phyloP scores from a whole-genome alignment of 31 red algal species.

The Bonnemaisonia californica region DNA sequence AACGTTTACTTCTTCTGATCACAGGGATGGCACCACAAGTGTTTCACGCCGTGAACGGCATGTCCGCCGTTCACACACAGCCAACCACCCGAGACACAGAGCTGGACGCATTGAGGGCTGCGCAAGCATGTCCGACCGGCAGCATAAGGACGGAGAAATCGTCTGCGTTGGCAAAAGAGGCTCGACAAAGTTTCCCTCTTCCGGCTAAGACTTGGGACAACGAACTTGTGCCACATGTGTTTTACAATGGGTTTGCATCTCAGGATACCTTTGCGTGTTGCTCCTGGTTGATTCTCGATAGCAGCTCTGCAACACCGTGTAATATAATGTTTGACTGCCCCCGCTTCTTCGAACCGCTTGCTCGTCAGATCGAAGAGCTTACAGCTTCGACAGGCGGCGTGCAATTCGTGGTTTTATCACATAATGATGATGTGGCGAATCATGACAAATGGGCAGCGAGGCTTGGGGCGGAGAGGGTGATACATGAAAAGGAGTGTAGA shows the following conservation, averaged over 20 bases:
- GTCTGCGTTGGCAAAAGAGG: conserved; percentile 4
- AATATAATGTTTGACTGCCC: conserved; percentile 87
- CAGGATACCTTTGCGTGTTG: conserved; percentile 79
- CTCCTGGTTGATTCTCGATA: conserved; percentile 62
- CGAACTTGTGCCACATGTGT: conserved; percentile 45
- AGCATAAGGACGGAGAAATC: conserved; percentile 71
- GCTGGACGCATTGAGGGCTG: conserved; percentile 55
- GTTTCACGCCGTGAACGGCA: conserved; percentile 42
- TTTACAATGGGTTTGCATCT: conserved; percentile 83
- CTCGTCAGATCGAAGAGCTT: conserved; percentile 57
- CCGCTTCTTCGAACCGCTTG: conserved; percentile 76
- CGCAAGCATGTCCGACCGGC: conserved; percentile 79
- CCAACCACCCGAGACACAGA: conserved; percentile 41
- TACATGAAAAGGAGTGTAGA: conserved; percentile 81
- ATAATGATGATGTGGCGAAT: conserved; percentile 87
- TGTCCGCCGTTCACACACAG: conserved; percentile 79
- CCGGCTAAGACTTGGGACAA: conserved; percentile 36
- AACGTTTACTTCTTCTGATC: background rate
- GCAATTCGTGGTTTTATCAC: conserved; percentile 78
- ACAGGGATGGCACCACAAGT: conserved; percentile 70
- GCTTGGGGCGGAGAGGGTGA: conserved; percentile 67
- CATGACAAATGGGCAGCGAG: conserved; percentile 86
- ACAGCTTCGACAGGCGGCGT: conserved; percentile 21
- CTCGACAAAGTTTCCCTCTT: conserved; percentile 19
- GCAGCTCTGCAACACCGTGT: background rate